Percentiles rank a stretch among this genome's conserved stretches.
Evolutionary conservation across 1,284 basidiomycete species (phyloP).

Genomic region (Cutaneotrichosporon sp.): DNA sequence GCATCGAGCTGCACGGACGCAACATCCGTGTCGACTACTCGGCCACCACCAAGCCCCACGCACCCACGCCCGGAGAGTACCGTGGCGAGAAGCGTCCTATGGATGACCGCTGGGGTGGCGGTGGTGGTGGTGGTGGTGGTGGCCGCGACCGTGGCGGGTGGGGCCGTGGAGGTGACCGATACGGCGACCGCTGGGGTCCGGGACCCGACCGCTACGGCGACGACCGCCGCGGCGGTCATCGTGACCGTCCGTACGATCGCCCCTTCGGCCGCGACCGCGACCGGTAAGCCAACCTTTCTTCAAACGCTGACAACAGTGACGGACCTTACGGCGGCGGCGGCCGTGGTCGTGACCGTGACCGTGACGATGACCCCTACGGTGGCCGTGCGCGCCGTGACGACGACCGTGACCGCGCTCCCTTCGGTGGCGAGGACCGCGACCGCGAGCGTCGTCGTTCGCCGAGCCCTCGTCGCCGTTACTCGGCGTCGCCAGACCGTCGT

Average conservation of each 20-base stretch:
- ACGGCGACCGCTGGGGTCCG: constrained; percentile 35
- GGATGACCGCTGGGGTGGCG: constrained; percentile 44
- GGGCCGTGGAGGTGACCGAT: constrained; percentile 23
- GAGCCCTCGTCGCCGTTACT: constrained; percentile 32
- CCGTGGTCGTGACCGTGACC: constrained; percentile 13
- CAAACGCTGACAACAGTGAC: constrained; percentile 10
- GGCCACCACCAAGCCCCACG: constrained; percentile 87
- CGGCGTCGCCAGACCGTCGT: constrained; percentile 43
- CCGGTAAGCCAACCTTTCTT: constrained; percentile 15
- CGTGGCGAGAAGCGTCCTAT: constrained; percentile 80
- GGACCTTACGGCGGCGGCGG: constrained; percentile 5
- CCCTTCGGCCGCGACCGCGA: constrained; percentile 17
- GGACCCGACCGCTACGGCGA: constrained; percentile 29
- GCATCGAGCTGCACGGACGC: constrained; percentile 89
- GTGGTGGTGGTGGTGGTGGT: constrained; percentile 31
- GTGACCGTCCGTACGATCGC: constrained; percentile 55
- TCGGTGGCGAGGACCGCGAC: constrained; percentile 12
- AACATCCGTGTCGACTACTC: constrained; percentile 96
- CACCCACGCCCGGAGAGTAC: constrained; percentile 96
- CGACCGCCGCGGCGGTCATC: constrained; percentile 21
- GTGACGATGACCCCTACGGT: constrained; percentile 43
- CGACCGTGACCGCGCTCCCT: constrained; percentile 25
- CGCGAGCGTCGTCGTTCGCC: constrained; percentile 23
- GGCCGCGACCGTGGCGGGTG: constrained; percentile 52
- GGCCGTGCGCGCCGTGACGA: constrained; percentile 39